phyloP scores from a whole-genome alignment of 2,329 filamentous ascomycete species.

The Ophiostoma populinum region DNA sequence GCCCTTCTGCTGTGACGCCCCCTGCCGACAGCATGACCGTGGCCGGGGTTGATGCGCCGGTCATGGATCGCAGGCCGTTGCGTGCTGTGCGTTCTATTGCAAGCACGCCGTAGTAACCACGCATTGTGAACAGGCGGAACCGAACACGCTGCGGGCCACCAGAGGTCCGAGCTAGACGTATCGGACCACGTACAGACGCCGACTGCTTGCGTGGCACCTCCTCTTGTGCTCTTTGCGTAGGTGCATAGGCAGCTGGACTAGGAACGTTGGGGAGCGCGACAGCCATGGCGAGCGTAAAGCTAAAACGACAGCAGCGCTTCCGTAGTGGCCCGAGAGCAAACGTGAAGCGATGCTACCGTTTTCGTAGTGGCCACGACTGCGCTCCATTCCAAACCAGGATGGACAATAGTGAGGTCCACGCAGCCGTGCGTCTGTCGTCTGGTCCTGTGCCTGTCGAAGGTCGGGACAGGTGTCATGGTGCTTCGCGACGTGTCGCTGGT shows the following conservation, averaged over 20 bases:
- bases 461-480: conserved; percentile 9
- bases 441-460: background rate
- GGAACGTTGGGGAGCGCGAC: conserved; percentile 27
- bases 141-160: conserved; percentile 4
- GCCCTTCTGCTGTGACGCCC: conserved; percentile 27
- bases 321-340: conserved; percentile 22
- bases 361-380: conserved; percentile 31
- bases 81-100: conserved; percentile 21
- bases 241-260: conserved; percentile 10
- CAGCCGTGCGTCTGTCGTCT: background rate
- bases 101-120: conserved; percentile 9
- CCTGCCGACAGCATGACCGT: conserved; percentile 15
- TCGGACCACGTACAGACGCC: too few species aligned
- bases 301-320: conserved; percentile 22
- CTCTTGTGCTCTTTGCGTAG: too few species aligned
- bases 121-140: conserved; percentile 9
- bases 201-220: too few species aligned
- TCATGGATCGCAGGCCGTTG: conserved; percentile 21
- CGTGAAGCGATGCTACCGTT: conserved; percentile 23
- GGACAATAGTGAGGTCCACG: conserved; percentile 4
- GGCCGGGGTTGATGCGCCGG: conserved; percentile 39
- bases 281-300: conserved; percentile 17
- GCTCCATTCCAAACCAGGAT: conserved; percentile 23
- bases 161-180: conserved; percentile 13
- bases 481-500: conserved; percentile 9